Evolutionary conservation across 164 flowering plant species (phyloP).

Genomic region (Macadamia integrifolia): DNA sequence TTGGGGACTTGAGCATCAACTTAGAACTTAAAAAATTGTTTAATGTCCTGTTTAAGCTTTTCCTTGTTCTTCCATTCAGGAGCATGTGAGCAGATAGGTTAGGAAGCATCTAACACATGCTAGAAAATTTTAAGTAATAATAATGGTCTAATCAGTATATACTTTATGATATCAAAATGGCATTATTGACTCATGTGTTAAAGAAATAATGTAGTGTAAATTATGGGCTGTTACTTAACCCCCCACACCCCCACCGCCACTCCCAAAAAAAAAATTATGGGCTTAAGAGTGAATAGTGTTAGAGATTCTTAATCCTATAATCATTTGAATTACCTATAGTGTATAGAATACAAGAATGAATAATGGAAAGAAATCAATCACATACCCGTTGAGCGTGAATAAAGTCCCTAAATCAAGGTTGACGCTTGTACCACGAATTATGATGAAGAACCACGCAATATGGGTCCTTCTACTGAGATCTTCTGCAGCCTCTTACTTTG

Average conservation of each 20-base stretch:
- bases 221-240: too few species aligned
- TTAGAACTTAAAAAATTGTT: not conserved
- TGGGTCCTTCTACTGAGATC: too few species aligned
- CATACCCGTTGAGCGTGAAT: too few species aligned
- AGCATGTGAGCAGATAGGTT: slow-evolving; percentile 19
- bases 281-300: slow-evolving; percentile 5
- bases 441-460: too few species aligned
- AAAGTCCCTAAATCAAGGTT: too few species aligned
- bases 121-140: slow-evolving; percentile 2
- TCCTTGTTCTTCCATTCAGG: not conserved
- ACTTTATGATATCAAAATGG: slow-evolving; percentile 4
- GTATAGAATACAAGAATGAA: too few species aligned
- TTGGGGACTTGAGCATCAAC: not conserved
- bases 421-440: too few species aligned
- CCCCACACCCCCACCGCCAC: too few species aligned
- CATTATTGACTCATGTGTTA: not conserved
- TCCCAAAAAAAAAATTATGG: slow-evolving; percentile 3
- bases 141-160: not conserved
- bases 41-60: not conserved
- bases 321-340: too few species aligned
- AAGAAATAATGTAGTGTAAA: not conserved
- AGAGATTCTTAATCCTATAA: too few species aligned
- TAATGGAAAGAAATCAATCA: too few species aligned
- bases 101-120: slow-evolving; percentile 23
- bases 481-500: too few species aligned